These are phyloP conservation scores for Babesia caballi DNA, from an alignment of 169 alveolate species.

Conservation along the genomic window DNA sequence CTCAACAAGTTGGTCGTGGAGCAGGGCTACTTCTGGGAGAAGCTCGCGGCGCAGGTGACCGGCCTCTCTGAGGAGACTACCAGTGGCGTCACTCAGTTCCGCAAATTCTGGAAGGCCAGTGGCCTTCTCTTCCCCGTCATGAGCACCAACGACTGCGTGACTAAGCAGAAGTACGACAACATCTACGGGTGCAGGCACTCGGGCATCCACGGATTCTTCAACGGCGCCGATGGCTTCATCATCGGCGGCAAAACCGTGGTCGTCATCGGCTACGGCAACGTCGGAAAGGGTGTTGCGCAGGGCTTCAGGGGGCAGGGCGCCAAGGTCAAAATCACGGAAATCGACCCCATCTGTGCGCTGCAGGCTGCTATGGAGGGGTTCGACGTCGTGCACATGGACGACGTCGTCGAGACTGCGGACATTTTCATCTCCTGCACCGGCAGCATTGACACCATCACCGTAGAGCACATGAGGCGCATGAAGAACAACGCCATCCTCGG, in stretches of 20 bases:
- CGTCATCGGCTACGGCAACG: conserved; percentile 97
- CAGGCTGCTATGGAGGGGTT: conserved; percentile 98
- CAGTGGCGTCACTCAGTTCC: conserved; percentile 94
- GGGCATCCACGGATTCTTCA: conserved; percentile 95
- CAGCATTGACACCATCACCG: conserved; percentile 90
- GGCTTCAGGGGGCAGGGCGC: conserved; percentile 97
- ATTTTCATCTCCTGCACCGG: conserved; percentile 96
- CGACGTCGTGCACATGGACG: conserved; percentile 89
- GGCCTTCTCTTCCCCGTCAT: conserved; percentile 94
- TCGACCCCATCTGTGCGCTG: conserved; percentile 98
- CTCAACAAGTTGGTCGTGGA: conserved; percentile 81
- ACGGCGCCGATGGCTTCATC: conserved; percentile 96
- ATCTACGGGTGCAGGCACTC: conserved; percentile 98
- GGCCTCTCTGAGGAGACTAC: conserved; percentile 99
- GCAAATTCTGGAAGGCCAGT: conserved; percentile 84
- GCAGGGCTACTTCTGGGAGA: conserved; percentile 88
- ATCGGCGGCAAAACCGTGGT: conserved; percentile 96
- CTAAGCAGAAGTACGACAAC: conserved; percentile 97
- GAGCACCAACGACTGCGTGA: conserved; percentile 95
- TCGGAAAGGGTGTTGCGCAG: conserved; percentile 98
- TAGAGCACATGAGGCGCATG: conserved; percentile 93
- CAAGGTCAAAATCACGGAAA: conserved; percentile 93
- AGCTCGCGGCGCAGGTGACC: conserved; percentile 82
- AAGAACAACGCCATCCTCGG: conserved; percentile 95
- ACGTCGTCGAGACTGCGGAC: conserved; percentile 90